Evolutionary conservation across 176 grass and related monocot species (phyloP), one percentile per base, ranked within the genome.

Genomic region (Carex scoparia): DNA sequence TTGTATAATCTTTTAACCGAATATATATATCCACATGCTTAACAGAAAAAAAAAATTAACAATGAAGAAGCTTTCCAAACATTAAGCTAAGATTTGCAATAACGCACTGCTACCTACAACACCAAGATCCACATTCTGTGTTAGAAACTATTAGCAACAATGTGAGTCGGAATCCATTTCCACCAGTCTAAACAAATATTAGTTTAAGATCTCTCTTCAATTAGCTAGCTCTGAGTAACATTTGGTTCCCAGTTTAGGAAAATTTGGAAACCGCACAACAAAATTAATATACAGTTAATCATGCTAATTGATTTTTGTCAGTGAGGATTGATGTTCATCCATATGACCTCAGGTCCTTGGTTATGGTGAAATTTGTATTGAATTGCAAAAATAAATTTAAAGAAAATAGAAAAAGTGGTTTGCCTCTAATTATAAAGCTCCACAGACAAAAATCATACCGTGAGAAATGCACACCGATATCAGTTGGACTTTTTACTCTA

Each of bases 391-490:
- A 64, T 27, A 49, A 35, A 81, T 27, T 19, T 30, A 61, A 63
- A 32, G 51, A 46, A 48, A 28, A 23, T 4, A 65, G 4, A 13
- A 1, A 81, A 44, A 5, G 12, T 27, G 14, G 33, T 49, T 48
- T 18, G 12, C 16, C 14, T 64, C 79, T 32, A 19, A 81, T 62
- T 48, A 28, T 46, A 13, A 31, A 79, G 31, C 28, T 61, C 9
- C 18, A 80, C 9, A 61, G 2, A 61, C 27, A 59, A 80, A 77
- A 15, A 11, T 5, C 37, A 27, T 65, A 16, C 35, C 59, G 27
- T 63, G 59, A 81, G 49, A 80, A 80, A 65, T 81, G 32, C 44
- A 81, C 27, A 81, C 57, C 10, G 10, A 63, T 42, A 63, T 63
- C 2, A 12, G 11, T 46, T 27, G 16, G 2, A 31, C 78, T n/a